These are phyloP conservation scores for Beauveria varroae DNA, from an alignment of 2,329 filamentous ascomycete species.

Conservation along the genomic window DNA sequence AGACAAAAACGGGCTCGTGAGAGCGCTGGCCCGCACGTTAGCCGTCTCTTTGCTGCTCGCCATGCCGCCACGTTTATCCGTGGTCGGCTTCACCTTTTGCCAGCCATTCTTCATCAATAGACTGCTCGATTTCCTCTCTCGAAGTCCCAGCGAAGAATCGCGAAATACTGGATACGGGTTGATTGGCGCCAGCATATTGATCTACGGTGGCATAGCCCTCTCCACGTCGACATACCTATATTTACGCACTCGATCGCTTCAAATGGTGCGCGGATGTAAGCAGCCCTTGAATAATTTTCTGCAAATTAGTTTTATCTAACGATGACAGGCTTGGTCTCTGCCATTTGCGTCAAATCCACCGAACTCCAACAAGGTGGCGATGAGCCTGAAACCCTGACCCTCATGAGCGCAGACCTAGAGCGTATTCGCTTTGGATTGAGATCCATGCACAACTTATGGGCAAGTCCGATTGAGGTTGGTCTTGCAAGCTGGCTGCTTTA, in stretches of 20 bases:
- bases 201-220: slow-evolving; percentile 34
- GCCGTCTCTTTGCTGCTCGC: slow-evolving; percentile 26
- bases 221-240: slow-evolving; percentile 33
- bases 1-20: slow-evolving; percentile 18
- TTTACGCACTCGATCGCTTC: slow-evolving; percentile 25
- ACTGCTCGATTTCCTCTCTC: slow-evolving; percentile 22
- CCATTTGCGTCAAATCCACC: no score
- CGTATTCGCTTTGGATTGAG: slow-evolving; percentile 19
- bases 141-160: neutral
- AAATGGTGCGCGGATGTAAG: slow-evolving; percentile 21
- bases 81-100: slow-evolving; percentile 34
- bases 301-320: no score
- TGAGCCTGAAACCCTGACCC: slow-evolving; percentile 14
- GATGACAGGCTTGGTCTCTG: no score
- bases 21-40: slow-evolving; percentile 25
- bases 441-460: slow-evolving; percentile 23
- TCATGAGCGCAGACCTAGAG: slow-evolving; percentile 28
- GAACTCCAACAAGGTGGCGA: slow-evolving; percentile 14
- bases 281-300: no score
- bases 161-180: slow-evolving; percentile 31
- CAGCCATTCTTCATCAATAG: slow-evolving; percentile 36
- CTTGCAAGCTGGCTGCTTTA: slow-evolving; percentile 23
- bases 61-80: slow-evolving; percentile 27
- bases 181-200: slow-evolving; percentile 32
- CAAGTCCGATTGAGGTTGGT: slow-evolving; percentile 18